Conservation (phyloP, 202 grass and related monocot species). For the Bolboschoenoplectus hybrid region DNA sequence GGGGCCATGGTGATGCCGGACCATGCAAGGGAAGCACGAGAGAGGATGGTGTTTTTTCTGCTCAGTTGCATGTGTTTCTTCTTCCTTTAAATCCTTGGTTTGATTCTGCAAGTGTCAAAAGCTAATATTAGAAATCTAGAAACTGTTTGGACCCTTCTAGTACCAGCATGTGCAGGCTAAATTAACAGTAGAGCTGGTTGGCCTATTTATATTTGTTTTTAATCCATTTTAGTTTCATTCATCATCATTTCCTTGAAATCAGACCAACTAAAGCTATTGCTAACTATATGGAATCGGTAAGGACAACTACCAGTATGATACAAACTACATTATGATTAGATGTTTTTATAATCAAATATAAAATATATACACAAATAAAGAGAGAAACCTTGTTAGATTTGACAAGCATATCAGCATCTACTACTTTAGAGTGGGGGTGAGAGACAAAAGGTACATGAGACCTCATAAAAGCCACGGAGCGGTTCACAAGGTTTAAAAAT, state of each 20-base stretch:
- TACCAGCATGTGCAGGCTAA: neutral
- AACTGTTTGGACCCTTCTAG: neutral
- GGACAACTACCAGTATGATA: neutral
- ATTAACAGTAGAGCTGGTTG: neutral
- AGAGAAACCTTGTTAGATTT: constrained; percentile 34
- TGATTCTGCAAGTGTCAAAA: constrained; percentile 29
- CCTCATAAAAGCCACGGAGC: constrained; percentile 71
- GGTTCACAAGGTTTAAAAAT: constrained; percentile 75
- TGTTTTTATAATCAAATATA: constrained; percentile 20
- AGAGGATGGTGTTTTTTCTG: neutral
- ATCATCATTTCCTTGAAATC: neutral
- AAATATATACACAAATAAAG: neutral
- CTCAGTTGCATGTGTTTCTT: neutral
- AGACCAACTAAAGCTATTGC: constrained; percentile 14
- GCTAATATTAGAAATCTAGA: constrained; percentile 14
- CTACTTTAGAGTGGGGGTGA: constrained; percentile 65
- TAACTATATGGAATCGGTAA: neutral
- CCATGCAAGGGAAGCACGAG: constrained; percentile 38
- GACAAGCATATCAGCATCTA: constrained; percentile 56
- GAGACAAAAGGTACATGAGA: constrained; percentile 77
- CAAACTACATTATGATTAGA: neutral
- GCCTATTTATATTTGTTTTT: neutral
- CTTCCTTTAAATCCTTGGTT: neutral
- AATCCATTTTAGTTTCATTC: neutral
- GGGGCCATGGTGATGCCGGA: no score